Percentiles rank a stretch among this genome's conserved stretches.
These are phyloP conservation scores for Tieghemiomyces parasiticus DNA, from an alignment of 192 early-diverging fungal genomes.

Conservation along the genomic window DNA sequence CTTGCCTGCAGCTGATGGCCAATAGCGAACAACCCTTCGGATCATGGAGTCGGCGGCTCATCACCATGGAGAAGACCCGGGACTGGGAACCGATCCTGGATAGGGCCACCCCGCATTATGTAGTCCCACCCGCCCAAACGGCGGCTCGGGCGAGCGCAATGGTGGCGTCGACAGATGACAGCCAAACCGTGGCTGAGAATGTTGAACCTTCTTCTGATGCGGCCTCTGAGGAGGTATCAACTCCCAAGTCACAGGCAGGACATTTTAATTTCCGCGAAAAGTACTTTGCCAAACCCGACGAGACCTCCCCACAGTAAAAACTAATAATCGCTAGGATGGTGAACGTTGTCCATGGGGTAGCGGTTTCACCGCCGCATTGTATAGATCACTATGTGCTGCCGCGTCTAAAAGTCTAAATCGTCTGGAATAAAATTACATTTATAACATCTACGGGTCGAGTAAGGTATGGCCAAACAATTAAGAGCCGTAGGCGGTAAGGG, in stretches of 20 bases:
- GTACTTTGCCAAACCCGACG: constrained; percentile 1
- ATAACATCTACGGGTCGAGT: too few species aligned
- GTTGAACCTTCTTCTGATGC: background rate
- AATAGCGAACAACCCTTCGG: constrained; percentile 95
- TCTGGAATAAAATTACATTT: too few species aligned
- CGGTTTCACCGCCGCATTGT: too few species aligned
- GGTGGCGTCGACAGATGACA: background rate
- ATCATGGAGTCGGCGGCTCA: constrained; percentile 76
- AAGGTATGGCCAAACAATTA: too few species aligned
- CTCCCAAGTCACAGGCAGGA: background rate
- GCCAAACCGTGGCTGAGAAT: background rate
- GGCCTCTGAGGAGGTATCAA: background rate
- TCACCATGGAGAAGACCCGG: constrained; percentile 85
- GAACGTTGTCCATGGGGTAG: too few species aligned
- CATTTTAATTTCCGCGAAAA: constrained; percentile 11
- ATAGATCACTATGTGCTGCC: too few species aligned
- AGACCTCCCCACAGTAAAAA: too few species aligned
- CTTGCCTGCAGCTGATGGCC: constrained; percentile 59
- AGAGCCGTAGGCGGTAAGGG: too few species aligned
- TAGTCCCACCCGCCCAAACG: background rate
- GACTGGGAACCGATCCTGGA: constrained; percentile 11
- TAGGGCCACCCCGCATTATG: background rate
- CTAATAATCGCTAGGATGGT: too few species aligned
- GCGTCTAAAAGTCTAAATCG: too few species aligned
- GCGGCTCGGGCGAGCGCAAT: background rate